Evolutionary conservation across 805 yeast species (phyloP).

Genomic region (Vanderwaltozyma verrucispora): DNA sequence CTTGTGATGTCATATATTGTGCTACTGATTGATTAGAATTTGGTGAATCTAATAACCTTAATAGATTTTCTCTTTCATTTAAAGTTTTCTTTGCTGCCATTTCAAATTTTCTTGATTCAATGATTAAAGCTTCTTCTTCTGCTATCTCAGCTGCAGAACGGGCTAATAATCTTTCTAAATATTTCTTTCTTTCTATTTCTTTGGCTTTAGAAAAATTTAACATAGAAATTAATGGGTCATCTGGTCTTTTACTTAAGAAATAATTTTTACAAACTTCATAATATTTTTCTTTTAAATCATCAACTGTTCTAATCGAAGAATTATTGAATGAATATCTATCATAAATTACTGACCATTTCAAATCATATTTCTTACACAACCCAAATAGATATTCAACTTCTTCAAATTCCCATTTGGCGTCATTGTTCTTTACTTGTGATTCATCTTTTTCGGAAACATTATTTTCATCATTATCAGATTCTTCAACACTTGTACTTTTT

Average conservation of each 20-base stretch:
- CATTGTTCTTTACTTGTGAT: conserved; percentile 1
- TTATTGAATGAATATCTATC: conserved; percentile 40
- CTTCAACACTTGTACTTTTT: no score
- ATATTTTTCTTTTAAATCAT: conserved; percentile 76
- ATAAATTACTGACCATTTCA: conserved; percentile 53
- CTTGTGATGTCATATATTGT: conserved; percentile 76
- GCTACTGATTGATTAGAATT: conserved; percentile 64
- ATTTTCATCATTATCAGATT: conserved; percentile 6
- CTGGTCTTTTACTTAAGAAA: conserved; percentile 34
- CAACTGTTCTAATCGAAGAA: conserved; percentile 39
- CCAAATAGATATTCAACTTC: conserved; percentile 77
- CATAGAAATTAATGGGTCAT: conserved; percentile 47
- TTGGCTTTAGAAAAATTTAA: conserved; percentile 59
- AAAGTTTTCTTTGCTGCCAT: conserved; percentile 84
- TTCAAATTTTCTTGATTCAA: conserved; percentile 88
- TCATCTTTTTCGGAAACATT: conserved; percentile 5
- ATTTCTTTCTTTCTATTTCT: conserved; percentile 73
- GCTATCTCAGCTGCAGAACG: conserved; percentile 96
- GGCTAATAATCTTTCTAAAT: conserved; percentile 62
- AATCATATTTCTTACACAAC: conserved; percentile 42
- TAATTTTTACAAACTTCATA: conserved; percentile 56
- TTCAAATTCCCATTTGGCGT: conserved; percentile 51
- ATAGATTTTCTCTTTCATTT: conserved; percentile 66
- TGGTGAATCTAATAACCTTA: conserved; percentile 80
- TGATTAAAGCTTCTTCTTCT: conserved; percentile 88